Evolutionary conservation across 2,329 filamentous ascomycete genomes (phyloP), one percentile per base, ranked within the genome.

Genomic region (Pseudopyrenochaeta lycopersici): DNA sequence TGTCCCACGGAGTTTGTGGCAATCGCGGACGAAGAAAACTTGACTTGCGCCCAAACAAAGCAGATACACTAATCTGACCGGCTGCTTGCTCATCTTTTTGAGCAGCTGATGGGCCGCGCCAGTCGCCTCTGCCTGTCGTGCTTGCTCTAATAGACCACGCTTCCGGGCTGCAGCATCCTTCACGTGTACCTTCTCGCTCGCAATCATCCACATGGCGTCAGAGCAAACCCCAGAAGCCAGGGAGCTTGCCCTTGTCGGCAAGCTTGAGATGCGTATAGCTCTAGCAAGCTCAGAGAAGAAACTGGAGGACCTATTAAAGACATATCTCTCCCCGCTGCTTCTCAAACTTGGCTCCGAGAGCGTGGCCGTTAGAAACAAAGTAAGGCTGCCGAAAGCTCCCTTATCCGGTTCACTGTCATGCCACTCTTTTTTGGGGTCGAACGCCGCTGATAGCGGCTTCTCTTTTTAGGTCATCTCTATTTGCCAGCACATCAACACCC

Each of bases 331-430:
- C 3, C 90, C 94, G 0, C 78, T 98, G 10, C 84, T 99, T 2
- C 82, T 97, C 52, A 98, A 98, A 73, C 87, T 96, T 29, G 88
- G 84, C 29, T 97, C 93, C 42, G 90, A 92, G 20, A 86, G 93
- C 76, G 83, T 87, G 45, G 83, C 87, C 39, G 95, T 98, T 23
- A 86, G 94, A 66, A 89, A 89, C 66, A 95, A 94, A 79, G 87
- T 88, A 71, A 53, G 67, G 3, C 17, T 39, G 33, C 42, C 12
- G 9, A 11, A 9, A 18, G 2, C 21, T 15, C 14, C 7, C 12
- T 7, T 38, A 17, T 7, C 32, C 42, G 35, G 3, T 12, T 11
- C n/a, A 1, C 23, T 27, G 5, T 31, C 12, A 41, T 31, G 23
- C 3, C 45, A 10, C 21, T 54, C 21, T 38, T 20, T 44, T 27